Percentiles rank a stretch among this genome's conserved stretches.
Evolutionary conservation across 2,329 filamentous ascomycete genomes (phyloP).

Genomic region (Scopulariopsis brevicaulis): DNA sequence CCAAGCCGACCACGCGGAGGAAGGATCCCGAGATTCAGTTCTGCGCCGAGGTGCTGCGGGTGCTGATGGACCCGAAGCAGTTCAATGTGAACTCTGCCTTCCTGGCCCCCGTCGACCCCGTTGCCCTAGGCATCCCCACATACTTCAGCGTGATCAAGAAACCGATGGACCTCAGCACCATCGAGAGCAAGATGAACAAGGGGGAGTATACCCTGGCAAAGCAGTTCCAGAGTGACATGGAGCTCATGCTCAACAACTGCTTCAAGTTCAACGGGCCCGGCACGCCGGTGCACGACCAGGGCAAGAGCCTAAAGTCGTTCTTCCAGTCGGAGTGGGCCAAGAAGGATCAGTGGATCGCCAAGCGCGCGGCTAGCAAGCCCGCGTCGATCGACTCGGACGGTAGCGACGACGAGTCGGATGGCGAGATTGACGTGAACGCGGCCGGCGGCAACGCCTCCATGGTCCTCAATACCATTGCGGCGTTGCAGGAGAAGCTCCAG

Average conservation of each 20-base stretch:
- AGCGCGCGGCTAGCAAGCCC: slow-evolving; percentile 47
- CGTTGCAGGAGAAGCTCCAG: slow-evolving; percentile 36
- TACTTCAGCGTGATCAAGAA: slow-evolving; percentile 94
- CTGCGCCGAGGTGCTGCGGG: slow-evolving; percentile 68
- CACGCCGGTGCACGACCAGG: slow-evolving; percentile 62
- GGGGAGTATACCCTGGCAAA: slow-evolving; percentile 74
- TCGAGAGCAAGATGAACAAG: slow-evolving; percentile 61
- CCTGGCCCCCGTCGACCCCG: slow-evolving; percentile 76
- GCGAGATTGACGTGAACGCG: slow-evolving; percentile 36
- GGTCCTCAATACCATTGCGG: slow-evolving; percentile 34
- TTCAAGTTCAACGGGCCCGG: slow-evolving; percentile 74
- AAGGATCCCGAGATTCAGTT: slow-evolving; percentile 89
- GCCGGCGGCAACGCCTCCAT: slow-evolving; percentile 26
- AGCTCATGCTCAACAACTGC: slow-evolving; percentile 80
- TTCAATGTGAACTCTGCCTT: slow-evolving; percentile 61
- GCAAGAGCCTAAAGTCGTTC: slow-evolving; percentile 59
- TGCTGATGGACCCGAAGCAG: slow-evolving; percentile 68
- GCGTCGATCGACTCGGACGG: slow-evolving; percentile 50
- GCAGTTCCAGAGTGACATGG: slow-evolving; percentile 76
- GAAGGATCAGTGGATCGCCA: slow-evolving; percentile 72
- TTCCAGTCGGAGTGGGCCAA: slow-evolving; percentile 68
- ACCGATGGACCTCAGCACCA: slow-evolving; percentile 89
- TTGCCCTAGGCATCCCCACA: slow-evolving; percentile 83
- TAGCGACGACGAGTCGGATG: slow-evolving; percentile 60
- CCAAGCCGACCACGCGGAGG: slow-evolving; percentile 72